Conservation (phyloP, 2,329 filamentous ascomycete genomes). For the Penicillium italicum region DNA sequence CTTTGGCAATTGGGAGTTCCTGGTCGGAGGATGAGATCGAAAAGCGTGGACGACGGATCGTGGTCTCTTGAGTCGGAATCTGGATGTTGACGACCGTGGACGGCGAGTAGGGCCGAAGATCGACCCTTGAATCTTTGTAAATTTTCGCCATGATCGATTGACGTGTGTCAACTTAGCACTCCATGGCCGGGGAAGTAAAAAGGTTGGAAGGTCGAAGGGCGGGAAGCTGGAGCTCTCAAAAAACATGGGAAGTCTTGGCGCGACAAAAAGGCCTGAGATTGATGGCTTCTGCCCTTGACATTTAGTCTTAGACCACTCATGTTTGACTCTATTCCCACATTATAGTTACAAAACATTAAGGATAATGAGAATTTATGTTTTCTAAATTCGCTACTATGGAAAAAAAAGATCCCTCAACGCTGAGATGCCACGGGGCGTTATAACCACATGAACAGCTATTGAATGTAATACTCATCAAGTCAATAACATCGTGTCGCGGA, state of each 20-base stretch:
- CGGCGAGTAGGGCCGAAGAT: slow-evolving; percentile 68
- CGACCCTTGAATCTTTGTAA: slow-evolving; percentile 84
- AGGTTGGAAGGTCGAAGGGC: slow-evolving; percentile 25
- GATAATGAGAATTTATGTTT: neutral
- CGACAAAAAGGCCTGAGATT: slow-evolving; percentile 8
- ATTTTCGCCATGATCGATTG: slow-evolving; percentile 60
- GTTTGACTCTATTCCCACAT: neutral
- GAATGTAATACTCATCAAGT: slow-evolving; percentile 17
- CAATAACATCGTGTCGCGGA: slow-evolving; percentile 26
- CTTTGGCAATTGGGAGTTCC: slow-evolving; percentile 52
- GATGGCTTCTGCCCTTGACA: neutral
- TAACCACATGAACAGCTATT: slow-evolving; percentile 5
- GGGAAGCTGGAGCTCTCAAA: slow-evolving; percentile 33
- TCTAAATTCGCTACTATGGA: neutral
- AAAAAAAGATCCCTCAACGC: neutral
- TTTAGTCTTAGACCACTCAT: neutral
- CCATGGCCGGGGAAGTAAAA: slow-evolving; percentile 29
- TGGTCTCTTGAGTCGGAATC: slow-evolving; percentile 52
- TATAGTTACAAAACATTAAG: neutral
- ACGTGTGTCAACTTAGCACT: slow-evolving; percentile 28
- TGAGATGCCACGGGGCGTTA: neutral
- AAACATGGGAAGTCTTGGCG: slow-evolving; percentile 38
- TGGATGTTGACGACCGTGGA: slow-evolving; percentile 68
- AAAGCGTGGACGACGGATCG: slow-evolving; percentile 47
- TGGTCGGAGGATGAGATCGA: slow-evolving; percentile 43